Base-by-base conservation (phyloP, 2,329 filamentous ascomycete species). In the Calonectria ilicicola region DNA sequence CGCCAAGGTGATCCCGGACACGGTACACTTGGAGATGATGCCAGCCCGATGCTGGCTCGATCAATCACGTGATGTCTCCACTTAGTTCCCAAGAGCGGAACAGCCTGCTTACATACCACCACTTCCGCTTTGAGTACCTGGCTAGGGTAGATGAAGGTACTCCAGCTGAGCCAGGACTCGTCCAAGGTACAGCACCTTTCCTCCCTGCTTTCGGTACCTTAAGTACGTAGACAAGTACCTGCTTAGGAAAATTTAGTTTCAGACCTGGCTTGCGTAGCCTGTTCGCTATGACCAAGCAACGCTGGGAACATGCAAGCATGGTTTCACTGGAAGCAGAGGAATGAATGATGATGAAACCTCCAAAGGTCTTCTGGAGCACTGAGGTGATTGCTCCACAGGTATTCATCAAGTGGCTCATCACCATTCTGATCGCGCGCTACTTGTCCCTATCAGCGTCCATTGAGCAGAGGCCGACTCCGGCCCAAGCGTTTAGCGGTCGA, bases 1-100 rank as follows among this genome's bases (percentile, higher is more conserved):
- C 78, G 77, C 76, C 76, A 76, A 74, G 51, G 62, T 62, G 65
- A 77, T 77, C 75, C 75, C 74, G 77, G 79, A 80, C 79, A 60
- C 53, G 53, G 53, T 60, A 26, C 35, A 81, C 77, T 75, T 81
- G 79, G 78, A 80, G 76, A 76, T 75, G 69, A 67, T 67, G 72
- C 63, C 35, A 49, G 58, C 38, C 65, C 49, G 69, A 38, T 53
- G 67, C 53, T 73, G 73, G 71, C 74, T 62, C 40, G 46, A 5
- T 0, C 9, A 3, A 32, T 74, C 73, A 75, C 72, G 72, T 75
- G 72, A 75, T n/a, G n/a, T n/a, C 6, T 27, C 65, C 67, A 66
- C 67, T 67, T 47, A 47, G 7, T 7, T 47, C 8, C 29, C 62
- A 65, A 46, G 42, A 65, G 10, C 32, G 46, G 46, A 65, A 42